A percentile compares a stretch with the other conserved stretches of the same genome.
Conservation (phyloP, 2,329 filamentous ascomycete species). For the Trichophyton rubrum region DNA sequence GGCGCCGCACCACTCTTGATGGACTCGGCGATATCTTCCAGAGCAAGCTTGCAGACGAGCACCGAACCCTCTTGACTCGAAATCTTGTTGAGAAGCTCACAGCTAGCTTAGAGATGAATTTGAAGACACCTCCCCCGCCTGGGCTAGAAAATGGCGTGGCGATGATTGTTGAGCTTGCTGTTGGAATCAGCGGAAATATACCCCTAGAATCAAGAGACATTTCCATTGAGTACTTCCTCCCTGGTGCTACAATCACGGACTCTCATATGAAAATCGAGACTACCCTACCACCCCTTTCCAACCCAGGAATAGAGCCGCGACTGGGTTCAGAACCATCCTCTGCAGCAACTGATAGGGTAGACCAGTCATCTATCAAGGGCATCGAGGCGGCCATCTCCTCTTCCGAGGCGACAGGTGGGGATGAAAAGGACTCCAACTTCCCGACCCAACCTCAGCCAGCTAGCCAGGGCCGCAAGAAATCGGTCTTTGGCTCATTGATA, state of each 20-base stretch:
- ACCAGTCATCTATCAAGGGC: conserved; percentile 16
- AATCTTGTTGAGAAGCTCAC: conserved; percentile 57
- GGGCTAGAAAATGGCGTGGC: conserved; percentile 79
- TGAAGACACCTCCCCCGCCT: conserved; percentile 62
- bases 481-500: conserved; percentile 32
- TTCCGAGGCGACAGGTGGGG: conserved; percentile 1
- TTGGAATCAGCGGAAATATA: conserved; percentile 73
- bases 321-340: conserved; percentile 11
- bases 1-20: conserved; percentile 87
- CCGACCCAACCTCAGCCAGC: conserved; percentile 8
- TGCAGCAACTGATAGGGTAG: conserved; percentile 10
- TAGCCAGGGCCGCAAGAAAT: conserved; percentile 27
- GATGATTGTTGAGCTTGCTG: conserved; percentile 85
- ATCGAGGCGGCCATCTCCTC: conserved; percentile 9
- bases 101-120: conserved; percentile 56
- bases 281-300: conserved; percentile 49
- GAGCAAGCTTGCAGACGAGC: conserved; percentile 51
- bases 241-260: conserved; percentile 56
- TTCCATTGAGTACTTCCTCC: conserved; percentile 70
- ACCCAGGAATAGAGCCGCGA: conserved; percentile 18
- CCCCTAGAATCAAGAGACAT: conserved; percentile 88
- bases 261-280: conserved; percentile 76
- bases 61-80: conserved; percentile 57
- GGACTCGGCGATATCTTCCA: conserved; percentile 63
- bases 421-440: conserved; percentile 10